A percentile compares a stretch with the other conserved stretches of the same genome.
Conservation (phyloP, 2,329 filamentous ascomycete genomes). For the Neonectria magnoliae region DNA sequence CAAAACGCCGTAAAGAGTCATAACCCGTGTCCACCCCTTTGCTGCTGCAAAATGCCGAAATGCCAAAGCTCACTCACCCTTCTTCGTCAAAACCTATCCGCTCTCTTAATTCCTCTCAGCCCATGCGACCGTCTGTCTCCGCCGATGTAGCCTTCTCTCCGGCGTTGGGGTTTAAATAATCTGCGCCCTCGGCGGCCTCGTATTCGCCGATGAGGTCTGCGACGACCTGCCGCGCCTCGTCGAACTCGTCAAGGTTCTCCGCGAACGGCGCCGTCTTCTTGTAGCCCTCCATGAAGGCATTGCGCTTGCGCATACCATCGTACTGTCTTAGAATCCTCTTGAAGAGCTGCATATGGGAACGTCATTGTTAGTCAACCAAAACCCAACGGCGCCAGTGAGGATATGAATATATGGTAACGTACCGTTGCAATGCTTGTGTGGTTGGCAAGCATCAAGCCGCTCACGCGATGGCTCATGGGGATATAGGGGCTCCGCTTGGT, state of each 20-base stretch:
- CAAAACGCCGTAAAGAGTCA: slow-evolving; percentile 30
- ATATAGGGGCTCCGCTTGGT: slow-evolving; percentile 98
- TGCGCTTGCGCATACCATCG: slow-evolving; percentile 92
- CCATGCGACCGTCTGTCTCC: slow-evolving; percentile 63
- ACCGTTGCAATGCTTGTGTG: slow-evolving; percentile 96
- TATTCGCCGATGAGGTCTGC: slow-evolving; percentile 93
- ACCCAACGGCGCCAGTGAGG: neutral
- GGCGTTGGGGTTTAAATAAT: slow-evolving; percentile 84
- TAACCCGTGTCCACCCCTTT: slow-evolving; percentile 23
- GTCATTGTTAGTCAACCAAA: slow-evolving; percentile 9
- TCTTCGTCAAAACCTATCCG: neutral
- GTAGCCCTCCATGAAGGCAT: slow-evolving; percentile 95
- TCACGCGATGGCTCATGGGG: slow-evolving; percentile 92
- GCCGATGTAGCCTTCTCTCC: slow-evolving; percentile 63
- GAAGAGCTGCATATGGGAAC: slow-evolving; percentile 71
- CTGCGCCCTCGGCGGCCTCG: slow-evolving; percentile 89
- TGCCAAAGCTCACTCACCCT: slow-evolving; percentile 7
- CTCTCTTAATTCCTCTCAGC: slow-evolving; percentile 37
- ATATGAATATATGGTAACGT: slow-evolving; percentile 44
- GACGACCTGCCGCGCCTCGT: slow-evolving; percentile 92
- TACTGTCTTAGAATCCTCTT: slow-evolving; percentile 94
- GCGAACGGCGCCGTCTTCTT: slow-evolving; percentile 95
- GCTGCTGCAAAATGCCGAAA: slow-evolving; percentile 8
- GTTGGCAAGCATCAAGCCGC: slow-evolving; percentile 96
- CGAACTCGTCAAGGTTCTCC: slow-evolving; percentile 92